Conservation (phyloP, 768 basidiomycete species). For the Ramaria sp. region DNA sequence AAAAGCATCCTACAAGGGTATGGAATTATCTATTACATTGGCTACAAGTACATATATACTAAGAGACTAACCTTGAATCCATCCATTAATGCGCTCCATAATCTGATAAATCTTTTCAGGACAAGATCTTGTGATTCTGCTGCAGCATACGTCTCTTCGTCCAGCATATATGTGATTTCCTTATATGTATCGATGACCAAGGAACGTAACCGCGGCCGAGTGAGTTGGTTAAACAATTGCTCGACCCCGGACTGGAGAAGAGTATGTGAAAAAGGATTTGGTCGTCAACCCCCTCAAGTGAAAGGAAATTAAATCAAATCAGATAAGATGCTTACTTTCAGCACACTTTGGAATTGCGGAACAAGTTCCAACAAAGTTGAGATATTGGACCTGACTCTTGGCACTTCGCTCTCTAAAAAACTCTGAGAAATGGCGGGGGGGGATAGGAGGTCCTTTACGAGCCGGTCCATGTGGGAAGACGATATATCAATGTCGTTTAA, state of each 20-base stretch:
- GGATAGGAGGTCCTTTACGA: conserved; percentile 53
- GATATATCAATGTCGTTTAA: conserved; percentile 95
- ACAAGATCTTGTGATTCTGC: conserved; percentile 83
- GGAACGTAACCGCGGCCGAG: conserved; percentile 77
- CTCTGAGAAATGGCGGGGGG: conserved; percentile 51
- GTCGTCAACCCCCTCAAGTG: not conserved
- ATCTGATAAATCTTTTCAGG: conserved; percentile 80
- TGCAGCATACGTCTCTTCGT: conserved; percentile 75
- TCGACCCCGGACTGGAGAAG: conserved; percentile 64
- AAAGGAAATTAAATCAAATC: too few relatives aligned
- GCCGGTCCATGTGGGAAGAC: conserved; percentile 75
- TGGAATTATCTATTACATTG: not conserved
- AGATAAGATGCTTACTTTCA: conserved; percentile 43
- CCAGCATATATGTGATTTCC: conserved; percentile 78
- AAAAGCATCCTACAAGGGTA: conserved; percentile 53
- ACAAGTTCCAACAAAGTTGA: conserved; percentile 41
- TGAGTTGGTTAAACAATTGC: conserved; percentile 89
- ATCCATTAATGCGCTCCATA: conserved; percentile 79
- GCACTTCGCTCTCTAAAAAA: conserved; percentile 50
- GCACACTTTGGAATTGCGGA: conserved; percentile 55
- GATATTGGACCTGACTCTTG: conserved; percentile 36
- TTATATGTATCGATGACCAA: conserved; percentile 83
- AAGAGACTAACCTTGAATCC: conserved; percentile 62
- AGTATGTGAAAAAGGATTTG: not conserved
- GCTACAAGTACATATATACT: not conserved